Conservation (phyloP, 257 asterid species). For the Przewalskia tangutica region DNA sequence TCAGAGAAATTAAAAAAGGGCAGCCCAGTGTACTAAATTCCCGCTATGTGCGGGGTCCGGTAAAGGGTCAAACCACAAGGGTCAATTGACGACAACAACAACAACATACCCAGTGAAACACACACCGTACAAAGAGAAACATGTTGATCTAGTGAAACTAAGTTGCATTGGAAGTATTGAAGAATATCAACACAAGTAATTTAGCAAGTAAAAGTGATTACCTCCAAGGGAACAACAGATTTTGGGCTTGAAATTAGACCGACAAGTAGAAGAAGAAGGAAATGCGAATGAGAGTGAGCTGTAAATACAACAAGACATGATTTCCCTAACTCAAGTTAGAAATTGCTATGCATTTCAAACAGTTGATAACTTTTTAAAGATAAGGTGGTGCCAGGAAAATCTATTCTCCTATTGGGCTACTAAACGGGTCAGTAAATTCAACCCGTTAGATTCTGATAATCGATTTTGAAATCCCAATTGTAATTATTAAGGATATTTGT, state of each 20-base stretch:
- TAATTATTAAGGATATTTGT: no score
- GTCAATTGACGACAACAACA: no score
- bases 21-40: no score
- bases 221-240: slow-evolving; percentile 6
- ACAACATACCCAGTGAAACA: no score
- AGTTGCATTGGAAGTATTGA: neutral
- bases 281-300: neutral
- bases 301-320: slow-evolving; percentile 6
- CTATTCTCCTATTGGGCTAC: neutral
- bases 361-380: neutral
- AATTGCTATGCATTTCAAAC: neutral
- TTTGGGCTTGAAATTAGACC: neutral
- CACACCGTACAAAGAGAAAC: neutral
- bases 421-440: no score
- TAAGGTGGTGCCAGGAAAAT: neutral
- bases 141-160: neutral
- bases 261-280: neutral
- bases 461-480: no score
- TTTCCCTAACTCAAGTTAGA: neutral
- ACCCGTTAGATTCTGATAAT: no score
- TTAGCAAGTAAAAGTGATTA: neutral
- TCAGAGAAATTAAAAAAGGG: neutral
- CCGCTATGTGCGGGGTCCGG: no score
- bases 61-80: no score
- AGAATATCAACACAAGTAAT: neutral